Percentiles rank a stretch among this genome's conserved stretches.
Conservation (phyloP, 2,329 filamentous ascomycete species). For the Monilinia fructicola region DNA sequence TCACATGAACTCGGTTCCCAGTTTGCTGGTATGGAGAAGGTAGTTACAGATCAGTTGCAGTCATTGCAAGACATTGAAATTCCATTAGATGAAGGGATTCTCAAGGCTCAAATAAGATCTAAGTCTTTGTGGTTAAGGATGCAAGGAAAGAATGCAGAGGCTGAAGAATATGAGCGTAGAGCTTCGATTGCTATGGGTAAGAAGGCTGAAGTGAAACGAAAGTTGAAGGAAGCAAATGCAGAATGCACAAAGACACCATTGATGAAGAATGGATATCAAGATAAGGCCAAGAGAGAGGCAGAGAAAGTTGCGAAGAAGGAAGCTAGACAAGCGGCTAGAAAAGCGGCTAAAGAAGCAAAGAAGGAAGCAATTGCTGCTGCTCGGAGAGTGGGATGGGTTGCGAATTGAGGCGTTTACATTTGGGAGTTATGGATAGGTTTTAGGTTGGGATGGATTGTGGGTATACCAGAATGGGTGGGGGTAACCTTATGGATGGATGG, state of each 20-base stretch:
- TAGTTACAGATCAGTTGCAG: slow-evolving; percentile 41
- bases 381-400: background rate
- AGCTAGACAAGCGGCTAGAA: slow-evolving; percentile 13
- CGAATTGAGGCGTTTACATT: slow-evolving; percentile 18
- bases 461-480: slow-evolving; percentile 16
- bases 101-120: slow-evolving; percentile 56
- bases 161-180: slow-evolving; percentile 49
- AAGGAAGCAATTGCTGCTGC: slow-evolving; percentile 4
- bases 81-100: slow-evolving; percentile 48
- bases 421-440: slow-evolving; percentile 17
- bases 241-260: background rate
- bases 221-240: background rate
- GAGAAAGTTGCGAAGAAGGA: slow-evolving; percentile 17
- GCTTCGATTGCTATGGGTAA: slow-evolving; percentile 42
- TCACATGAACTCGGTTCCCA: slow-evolving; percentile 35
- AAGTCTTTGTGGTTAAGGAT: slow-evolving; percentile 58
- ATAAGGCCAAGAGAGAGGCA: slow-evolving; percentile 14
- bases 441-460: slow-evolving; percentile 18
- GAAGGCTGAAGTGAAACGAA: slow-evolving; percentile 19
- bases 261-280: background rate
- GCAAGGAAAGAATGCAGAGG: slow-evolving; percentile 50
- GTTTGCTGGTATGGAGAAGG: slow-evolving; percentile 40
- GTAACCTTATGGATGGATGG: background rate
- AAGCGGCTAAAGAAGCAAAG: slow-evolving; percentile 6
- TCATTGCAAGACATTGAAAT: slow-evolving; percentile 44